These are phyloP conservation scores for Afroboletus lepidellus DNA, from an alignment of 1,284 basidiomycete genomes.

Conservation along the genomic window DNA sequence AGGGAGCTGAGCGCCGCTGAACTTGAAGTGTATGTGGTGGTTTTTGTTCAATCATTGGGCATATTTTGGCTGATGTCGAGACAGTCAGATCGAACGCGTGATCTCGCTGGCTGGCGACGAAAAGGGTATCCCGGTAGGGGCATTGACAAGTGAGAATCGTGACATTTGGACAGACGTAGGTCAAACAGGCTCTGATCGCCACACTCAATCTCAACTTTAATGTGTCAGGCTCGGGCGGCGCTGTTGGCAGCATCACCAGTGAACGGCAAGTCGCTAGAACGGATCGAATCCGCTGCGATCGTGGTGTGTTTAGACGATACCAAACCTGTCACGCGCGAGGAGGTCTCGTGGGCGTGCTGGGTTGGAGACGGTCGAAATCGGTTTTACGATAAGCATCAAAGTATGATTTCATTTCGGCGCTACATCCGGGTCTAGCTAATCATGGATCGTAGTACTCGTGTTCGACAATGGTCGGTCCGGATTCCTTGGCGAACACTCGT, in stretches of 20 bases:
- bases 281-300: constrained; percentile 89
- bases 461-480: constrained; percentile 93
- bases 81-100: constrained; percentile 77
- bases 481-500: constrained; percentile 88
- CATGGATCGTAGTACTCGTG: constrained; percentile 68
- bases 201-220: neutral
- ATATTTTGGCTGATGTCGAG: constrained; percentile 4
- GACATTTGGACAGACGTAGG: constrained; percentile 86
- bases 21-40: constrained; percentile 60
- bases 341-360: constrained; percentile 86
- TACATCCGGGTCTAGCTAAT: neutral
- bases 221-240: constrained; percentile 55
- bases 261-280: constrained; percentile 71
- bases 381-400: constrained; percentile 97
- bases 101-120: constrained; percentile 64
- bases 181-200: neutral
- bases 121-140: constrained; percentile 69
- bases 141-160: constrained; percentile 85
- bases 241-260: constrained; percentile 63
- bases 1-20: constrained; percentile 73
- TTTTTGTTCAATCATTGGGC: neutral
- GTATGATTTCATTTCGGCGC: constrained; percentile 45
- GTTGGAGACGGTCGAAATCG: constrained; percentile 90
- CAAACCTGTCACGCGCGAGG: constrained; percentile 77
- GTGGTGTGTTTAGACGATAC: constrained; percentile 85